Conservation (phyloP, 2,329 filamentous ascomycete species). For the Beauveria brongniartii region DNA sequence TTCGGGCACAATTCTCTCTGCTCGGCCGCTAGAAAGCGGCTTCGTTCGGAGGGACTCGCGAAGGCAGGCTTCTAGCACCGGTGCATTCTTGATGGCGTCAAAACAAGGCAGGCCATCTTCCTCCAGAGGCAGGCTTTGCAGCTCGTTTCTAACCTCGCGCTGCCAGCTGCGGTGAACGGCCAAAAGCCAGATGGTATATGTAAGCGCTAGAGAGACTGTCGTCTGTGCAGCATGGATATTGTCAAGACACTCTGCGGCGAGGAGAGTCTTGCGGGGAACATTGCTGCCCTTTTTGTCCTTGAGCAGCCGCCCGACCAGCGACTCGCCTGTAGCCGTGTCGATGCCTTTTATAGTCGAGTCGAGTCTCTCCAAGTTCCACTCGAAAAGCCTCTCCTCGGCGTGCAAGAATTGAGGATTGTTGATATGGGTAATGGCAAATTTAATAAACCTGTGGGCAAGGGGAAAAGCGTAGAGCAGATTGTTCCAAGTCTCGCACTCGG, state of each 20-base stretch:
- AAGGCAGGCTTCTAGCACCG: background rate
- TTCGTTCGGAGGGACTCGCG: constrained; percentile 1
- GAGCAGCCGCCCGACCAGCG: background rate
- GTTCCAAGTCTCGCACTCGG: constrained; percentile 4
- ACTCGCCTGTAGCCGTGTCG: background rate
- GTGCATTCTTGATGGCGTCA: constrained; percentile 2
- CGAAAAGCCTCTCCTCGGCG: background rate
- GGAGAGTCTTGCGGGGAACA: background rate
- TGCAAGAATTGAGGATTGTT: background rate
- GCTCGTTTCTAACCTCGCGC: background rate
- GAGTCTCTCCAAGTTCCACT: constrained; percentile 1
- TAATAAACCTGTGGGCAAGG: background rate
- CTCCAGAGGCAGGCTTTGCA: background rate
- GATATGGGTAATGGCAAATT: background rate
- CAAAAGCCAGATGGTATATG: background rate
- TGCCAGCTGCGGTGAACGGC: constrained; percentile 5
- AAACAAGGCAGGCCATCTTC: background rate
- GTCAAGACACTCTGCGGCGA: constrained; percentile 1
- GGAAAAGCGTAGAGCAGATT: background rate
- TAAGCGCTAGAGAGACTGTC: background rate
- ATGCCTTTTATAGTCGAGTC: background rate
- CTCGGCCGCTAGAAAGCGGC: background rate
- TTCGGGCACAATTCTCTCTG: background rate
- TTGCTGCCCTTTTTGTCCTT: background rate
- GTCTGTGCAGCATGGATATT: constrained; percentile 6